Percentiles rank a stretch among this genome's conserved stretches.
phyloP scores from a whole-genome alignment of 495 filamentous ascomycete species.

The Hypoxylon fragiforme region DNA sequence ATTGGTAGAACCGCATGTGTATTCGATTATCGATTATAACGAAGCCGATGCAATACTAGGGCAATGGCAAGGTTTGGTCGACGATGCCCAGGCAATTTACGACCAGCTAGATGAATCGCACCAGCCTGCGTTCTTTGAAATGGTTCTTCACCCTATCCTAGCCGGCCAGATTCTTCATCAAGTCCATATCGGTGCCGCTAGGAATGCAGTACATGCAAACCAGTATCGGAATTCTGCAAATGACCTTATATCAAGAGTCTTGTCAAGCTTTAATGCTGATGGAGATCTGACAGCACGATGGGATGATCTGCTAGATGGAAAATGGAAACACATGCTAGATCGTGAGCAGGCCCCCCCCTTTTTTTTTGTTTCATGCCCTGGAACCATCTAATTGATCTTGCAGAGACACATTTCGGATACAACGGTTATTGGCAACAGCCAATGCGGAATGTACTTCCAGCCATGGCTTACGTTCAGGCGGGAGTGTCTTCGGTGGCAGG shows the following conservation, averaged over 20 bases:
- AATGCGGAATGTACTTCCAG: conserved; percentile 67
- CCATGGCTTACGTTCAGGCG: conserved; percentile 61
- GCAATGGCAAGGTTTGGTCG: conserved; percentile 63
- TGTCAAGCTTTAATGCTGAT: conserved; percentile 65
- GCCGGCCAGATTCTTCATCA: conserved; percentile 64
- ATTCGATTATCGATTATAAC: conserved; percentile 69
- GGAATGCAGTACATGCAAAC: conserved; percentile 63
- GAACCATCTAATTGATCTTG: conserved; percentile 9
- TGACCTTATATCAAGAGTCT: conserved; percentile 57
- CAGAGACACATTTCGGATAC: conserved; percentile 58
- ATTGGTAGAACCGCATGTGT: conserved; percentile 64
- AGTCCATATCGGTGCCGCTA: conserved; percentile 63
- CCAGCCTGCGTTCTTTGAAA: conserved; percentile 68
- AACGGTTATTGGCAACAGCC: conserved; percentile 68
- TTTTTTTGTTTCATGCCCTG: no score
- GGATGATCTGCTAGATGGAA: conserved; percentile 65
- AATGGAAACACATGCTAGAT: conserved; percentile 77
- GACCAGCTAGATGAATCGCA: conserved; percentile 50
- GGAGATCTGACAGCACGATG: conserved; percentile 62
- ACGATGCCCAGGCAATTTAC: conserved; percentile 59
- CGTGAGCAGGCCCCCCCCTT: conserved; percentile 39
- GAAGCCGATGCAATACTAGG: conserved; percentile 67
- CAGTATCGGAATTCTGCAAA: conserved; percentile 72
- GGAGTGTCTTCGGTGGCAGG: conserved; percentile 61
- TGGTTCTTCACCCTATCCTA: conserved; percentile 67